Base-by-base conservation (phyloP, 352 stramenopile genomes). In the Hyaloperonospora arabidopsidis region DNA sequence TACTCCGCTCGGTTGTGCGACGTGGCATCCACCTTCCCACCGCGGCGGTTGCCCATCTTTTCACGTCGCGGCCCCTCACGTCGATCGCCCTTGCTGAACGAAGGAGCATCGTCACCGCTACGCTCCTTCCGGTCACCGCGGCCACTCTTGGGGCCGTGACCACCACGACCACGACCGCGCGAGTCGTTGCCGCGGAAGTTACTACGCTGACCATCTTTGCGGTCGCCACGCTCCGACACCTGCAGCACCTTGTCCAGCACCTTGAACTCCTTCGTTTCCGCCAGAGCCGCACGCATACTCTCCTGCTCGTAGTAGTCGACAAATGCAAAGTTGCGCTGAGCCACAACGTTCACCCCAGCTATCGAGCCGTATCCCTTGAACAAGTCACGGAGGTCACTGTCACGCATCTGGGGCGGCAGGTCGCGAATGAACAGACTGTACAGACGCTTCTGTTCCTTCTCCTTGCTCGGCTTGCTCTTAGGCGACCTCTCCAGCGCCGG, bases 301-400 rank as follows among this genome's bases (percentile, higher is more conserved):
- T 89, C 79, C 54, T 86, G 52, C 43, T 94, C 81, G 35, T 70
- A 70, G 52, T 75, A 94, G 70, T 94, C 84, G 28, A 94, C 79
- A 52, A 92, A 94, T n/a, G 81, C 84, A 48, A 77, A 90, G 55
- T 76, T 76, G 35, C 82, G 83, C 47, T 65, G 50, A 11, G 52
- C 40, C 19, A 81, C 65, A 2, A 92, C 65, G 36, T 67, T 90
- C 39, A 89, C 70, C 57, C 73, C 77, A 25, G 79, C 84, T 47
- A 94, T 87, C 38, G 75, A 52, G 18, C 84, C 84, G 63, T 85
- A 91, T 48, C 61, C 45, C 65, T 84, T 80, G 67, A 94, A 94
- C 43, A 94, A 61, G 40, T 90, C 78, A 39, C 78, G 80, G 45
- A 94, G 35, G 34, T 94, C 84, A 32, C 49, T 67, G 5, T 92